Evolutionary conservation across 495 filamentous ascomycete genomes (phyloP).

Genomic region (Chaetomidium leptoderma): DNA sequence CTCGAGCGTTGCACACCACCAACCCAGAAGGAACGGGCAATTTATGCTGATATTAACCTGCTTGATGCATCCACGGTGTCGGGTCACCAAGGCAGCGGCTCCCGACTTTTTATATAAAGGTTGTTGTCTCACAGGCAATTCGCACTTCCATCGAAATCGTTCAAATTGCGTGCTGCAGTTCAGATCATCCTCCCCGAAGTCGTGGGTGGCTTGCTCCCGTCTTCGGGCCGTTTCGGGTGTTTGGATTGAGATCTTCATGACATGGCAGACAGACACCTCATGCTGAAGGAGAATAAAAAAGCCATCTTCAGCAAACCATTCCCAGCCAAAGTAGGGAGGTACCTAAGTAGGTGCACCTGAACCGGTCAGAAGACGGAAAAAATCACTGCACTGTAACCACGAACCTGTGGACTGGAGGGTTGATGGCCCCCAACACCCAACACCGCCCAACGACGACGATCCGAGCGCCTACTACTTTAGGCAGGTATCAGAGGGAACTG

Average conservation of each 20-base stretch:
- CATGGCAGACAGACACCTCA: not conserved
- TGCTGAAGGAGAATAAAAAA: too few species aligned
- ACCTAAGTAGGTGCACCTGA: too few species aligned
- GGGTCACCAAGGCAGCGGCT: not conserved
- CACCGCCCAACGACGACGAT: not conserved
- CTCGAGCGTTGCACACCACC: not conserved
- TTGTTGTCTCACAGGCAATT: too few species aligned
- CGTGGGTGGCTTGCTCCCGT: too few species aligned
- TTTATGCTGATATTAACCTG: too few species aligned
- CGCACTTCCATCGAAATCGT: too few species aligned
- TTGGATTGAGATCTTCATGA: not conserved
- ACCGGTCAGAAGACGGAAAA: not conserved
- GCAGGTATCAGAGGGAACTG: slow-evolving; percentile 24
- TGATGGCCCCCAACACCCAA: not conserved
- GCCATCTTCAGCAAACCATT: not conserved
- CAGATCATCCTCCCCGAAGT: too few species aligned
- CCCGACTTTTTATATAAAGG: not conserved
- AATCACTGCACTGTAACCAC: not conserved
- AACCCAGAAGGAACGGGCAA: not conserved
- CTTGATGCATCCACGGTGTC: not conserved
- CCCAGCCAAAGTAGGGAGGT: too few species aligned
- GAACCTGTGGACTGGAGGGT: too few species aligned
- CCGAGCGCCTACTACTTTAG: slow-evolving; percentile 24
- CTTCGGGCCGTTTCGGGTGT: not conserved
- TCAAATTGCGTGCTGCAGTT: too few species aligned